Evolutionary conservation across 129 eudicot species (phyloP).

Genomic region (Sambucus nigra): DNA sequence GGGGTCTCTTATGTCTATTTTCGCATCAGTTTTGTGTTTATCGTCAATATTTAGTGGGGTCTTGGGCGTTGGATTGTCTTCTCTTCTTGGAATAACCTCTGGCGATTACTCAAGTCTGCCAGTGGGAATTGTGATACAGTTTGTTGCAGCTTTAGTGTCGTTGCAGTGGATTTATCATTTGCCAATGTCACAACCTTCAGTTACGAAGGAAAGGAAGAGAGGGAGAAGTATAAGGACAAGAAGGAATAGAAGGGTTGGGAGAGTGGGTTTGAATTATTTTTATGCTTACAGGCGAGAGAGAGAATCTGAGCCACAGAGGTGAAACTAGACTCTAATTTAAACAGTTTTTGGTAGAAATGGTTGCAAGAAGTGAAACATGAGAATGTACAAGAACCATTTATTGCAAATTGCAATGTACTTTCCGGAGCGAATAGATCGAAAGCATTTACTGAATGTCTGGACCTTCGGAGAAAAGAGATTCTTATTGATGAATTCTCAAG

Average conservation of each 20-base stretch:
- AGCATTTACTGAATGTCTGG: too few relatives aligned
- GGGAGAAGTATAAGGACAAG: slow-evolving; percentile 52
- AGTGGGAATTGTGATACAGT: slow-evolving; percentile 56
- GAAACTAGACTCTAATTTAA: not conserved
- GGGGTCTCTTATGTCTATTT: slow-evolving; percentile 83
- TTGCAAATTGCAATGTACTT: too few relatives aligned
- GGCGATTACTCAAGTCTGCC: slow-evolving; percentile 65
- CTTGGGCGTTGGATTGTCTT: slow-evolving; percentile 80
- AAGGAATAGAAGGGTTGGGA: slow-evolving; percentile 53
- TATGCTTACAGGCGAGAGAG: slow-evolving; percentile 49
- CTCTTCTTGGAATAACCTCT: slow-evolving; percentile 68
- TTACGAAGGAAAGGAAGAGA: slow-evolving; percentile 41
- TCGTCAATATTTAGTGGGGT: slow-evolving; percentile 79
- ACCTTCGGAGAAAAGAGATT: too few relatives aligned
- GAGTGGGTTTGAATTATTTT: slow-evolving; percentile 35
- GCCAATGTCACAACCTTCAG: slow-evolving; percentile 25
- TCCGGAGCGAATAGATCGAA: too few relatives aligned
- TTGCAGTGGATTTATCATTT: slow-evolving; percentile 52
- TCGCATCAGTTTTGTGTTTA: slow-evolving; percentile 74
- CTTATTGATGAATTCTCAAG: too few relatives aligned
- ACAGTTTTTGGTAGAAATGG: not conserved
- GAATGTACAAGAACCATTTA: too few relatives aligned
- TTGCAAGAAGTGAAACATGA: too few relatives aligned
- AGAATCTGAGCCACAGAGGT: slow-evolving; percentile 50
- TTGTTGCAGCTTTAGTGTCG: slow-evolving; percentile 72